Percentiles rank a stretch among this genome's conserved stretches.
Conservation (phyloP, 257 asterid species). For the Misopates orontium region DNA sequence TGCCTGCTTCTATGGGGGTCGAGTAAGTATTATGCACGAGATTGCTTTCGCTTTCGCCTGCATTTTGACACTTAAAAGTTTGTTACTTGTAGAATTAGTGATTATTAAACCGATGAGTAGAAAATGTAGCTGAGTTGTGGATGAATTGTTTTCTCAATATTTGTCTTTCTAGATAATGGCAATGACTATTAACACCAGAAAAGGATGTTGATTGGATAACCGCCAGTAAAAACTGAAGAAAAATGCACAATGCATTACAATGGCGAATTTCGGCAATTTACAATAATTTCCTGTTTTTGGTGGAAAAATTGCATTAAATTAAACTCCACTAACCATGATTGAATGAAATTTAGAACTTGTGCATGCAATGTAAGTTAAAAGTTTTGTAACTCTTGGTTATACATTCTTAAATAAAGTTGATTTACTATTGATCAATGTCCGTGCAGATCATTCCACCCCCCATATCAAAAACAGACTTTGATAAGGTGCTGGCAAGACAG, state of each 20-base stretch:
- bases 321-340: background rate
- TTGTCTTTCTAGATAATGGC: background rate
- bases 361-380: background rate
- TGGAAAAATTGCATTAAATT: background rate
- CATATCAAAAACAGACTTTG: slow-evolving; percentile 78
- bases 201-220: background rate
- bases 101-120: background rate
- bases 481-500: slow-evolving; percentile 88
- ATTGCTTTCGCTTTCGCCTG: background rate
- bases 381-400: background rate
- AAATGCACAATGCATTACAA: background rate
- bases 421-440: slow-evolving; percentile 18
- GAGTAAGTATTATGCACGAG: slow-evolving; percentile 2
- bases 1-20: background rate
- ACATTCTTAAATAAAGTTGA: background rate
- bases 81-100: background rate
- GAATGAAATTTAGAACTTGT: background rate
- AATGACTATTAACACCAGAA: background rate
- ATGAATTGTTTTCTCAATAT: background rate
- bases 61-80: background rate
- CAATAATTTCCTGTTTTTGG: background rate
- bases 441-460: slow-evolving; percentile 92
- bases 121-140: background rate
- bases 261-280: background rate
- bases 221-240: background rate